These are phyloP conservation scores for Clavispora asparagi DNA, from an alignment of 805 yeast species.

Conservation along the genomic window DNA sequence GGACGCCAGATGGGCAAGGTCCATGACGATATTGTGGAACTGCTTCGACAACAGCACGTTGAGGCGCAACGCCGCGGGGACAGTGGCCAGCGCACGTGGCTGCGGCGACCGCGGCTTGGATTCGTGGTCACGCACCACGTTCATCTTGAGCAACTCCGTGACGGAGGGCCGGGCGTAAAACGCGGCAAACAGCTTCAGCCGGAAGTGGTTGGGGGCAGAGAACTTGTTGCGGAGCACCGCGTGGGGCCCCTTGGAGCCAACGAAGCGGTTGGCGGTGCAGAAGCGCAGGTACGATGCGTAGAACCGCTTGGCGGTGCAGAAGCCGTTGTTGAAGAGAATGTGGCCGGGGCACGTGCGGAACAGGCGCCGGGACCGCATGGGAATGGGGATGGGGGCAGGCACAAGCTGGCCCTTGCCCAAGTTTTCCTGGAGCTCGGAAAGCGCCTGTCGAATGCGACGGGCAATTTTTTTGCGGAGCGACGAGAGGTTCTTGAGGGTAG, in stretches of 20 bases:
- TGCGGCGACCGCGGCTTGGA: background rate
- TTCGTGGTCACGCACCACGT: background rate
- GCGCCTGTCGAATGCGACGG: constrained; percentile 40
- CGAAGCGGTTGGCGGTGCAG: constrained; percentile 3
- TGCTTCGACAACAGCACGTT: constrained; percentile 25
- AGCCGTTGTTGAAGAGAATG: background rate
- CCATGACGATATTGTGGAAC: constrained; percentile 14
- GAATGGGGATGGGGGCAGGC: constrained; percentile 38
- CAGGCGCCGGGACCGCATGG: background rate
- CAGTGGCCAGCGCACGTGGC: background rate
- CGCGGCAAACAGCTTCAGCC: constrained; percentile 10
- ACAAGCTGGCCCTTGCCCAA: constrained; percentile 24
- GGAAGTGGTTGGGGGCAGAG: constrained; percentile 13
- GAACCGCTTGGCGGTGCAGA: constrained; percentile 6
- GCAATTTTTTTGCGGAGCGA: constrained; percentile 40
- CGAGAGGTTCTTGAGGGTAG: constrained; percentile 35
- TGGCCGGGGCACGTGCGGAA: background rate
- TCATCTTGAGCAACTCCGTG: constrained; percentile 12
- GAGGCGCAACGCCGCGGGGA: constrained; percentile 17
- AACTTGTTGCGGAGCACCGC: constrained; percentile 10
- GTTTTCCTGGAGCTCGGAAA: constrained; percentile 42
- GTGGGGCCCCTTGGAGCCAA: background rate
- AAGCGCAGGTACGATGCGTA: constrained; percentile 2
- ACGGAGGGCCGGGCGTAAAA: constrained; percentile 12
- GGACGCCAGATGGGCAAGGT: constrained; percentile 10